Evolutionary conservation across 2,329 filamentous ascomycete species (phyloP).

Genomic region (Sclerotiophoma versabilis): DNA sequence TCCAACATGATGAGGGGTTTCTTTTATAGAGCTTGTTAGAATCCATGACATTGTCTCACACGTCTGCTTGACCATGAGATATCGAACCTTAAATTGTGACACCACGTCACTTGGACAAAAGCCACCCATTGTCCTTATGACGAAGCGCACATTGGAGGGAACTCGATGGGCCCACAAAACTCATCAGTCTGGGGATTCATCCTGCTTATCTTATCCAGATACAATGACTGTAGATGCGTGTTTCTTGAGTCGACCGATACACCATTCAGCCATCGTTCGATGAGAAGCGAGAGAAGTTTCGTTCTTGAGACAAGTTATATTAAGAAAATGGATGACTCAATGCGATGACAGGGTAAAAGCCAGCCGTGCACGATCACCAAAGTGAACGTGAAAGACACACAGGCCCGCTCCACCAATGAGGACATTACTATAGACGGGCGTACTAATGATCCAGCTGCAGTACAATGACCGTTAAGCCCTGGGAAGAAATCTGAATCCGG

Average conservation of each 20-base stretch:
- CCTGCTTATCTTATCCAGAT: no score
- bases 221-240: neutral
- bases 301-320: neutral
- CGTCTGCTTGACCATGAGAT: neutral
- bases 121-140: no score
- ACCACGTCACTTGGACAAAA: no score
- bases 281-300: neutral
- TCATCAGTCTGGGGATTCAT: no score
- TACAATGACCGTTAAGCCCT: neutral
- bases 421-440: neutral
- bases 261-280: neutral
- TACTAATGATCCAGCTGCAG: neutral
- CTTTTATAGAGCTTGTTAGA: slow-evolving; percentile 1
- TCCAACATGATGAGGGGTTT: neutral
- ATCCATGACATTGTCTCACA: neutral
- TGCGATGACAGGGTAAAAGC: neutral
- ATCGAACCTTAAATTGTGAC: no score
- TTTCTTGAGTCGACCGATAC: neutral
- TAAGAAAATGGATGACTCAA: neutral
- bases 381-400: neutral
- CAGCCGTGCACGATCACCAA: neutral
- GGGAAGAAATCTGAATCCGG: neutral
- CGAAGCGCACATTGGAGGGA: no score
- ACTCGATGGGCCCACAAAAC: no score
- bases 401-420: neutral